Conservation (phyloP, 1,139 yeast species). For the Candida albicans region DNA sequence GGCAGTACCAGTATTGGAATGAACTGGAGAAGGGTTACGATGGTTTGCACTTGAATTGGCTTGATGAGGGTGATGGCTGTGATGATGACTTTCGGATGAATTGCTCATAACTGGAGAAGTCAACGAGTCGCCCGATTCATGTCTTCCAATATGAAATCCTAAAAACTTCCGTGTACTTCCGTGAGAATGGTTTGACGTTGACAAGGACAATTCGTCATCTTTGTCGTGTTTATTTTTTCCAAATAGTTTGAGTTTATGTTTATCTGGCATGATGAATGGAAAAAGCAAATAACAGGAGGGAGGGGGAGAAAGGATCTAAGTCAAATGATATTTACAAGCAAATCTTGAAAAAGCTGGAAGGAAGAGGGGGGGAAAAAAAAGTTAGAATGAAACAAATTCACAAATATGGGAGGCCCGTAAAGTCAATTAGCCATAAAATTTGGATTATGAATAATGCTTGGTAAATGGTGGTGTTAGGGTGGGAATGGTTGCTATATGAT, state of each 20-base stretch:
- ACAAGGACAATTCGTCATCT: conserved; percentile 28
- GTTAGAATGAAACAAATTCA: too few species aligned
- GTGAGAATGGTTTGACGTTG: conserved; percentile 38
- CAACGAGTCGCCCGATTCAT: conserved; percentile 38
- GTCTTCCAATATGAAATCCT: conserved; percentile 41
- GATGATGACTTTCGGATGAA: conserved; percentile 23
- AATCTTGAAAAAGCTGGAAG: background rate
- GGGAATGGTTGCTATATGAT: too few species aligned
- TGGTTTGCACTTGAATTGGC: conserved; percentile 1
- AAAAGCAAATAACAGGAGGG: background rate
- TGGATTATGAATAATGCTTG: too few species aligned
- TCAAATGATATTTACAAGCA: background rate
- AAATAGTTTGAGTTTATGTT: conserved; percentile 46
- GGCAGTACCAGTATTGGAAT: conserved; percentile 5
- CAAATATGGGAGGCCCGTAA: too few species aligned
- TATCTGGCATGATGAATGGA: conserved; percentile 40
- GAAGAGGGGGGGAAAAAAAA: too few species aligned
- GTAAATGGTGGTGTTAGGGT: too few species aligned
- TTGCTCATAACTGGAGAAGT: conserved; percentile 35
- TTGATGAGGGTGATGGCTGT: conserved; percentile 19
- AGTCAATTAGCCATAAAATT: too few species aligned
- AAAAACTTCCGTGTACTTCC: conserved; percentile 31
- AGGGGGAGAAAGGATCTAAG: background rate
- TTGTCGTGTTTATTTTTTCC: conserved; percentile 30
- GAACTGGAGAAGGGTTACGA: conserved; percentile 9